phyloP scores from a whole-genome alignment of 2,329 filamentous ascomycete genomes.

The Cytospora chrysosperma region DNA sequence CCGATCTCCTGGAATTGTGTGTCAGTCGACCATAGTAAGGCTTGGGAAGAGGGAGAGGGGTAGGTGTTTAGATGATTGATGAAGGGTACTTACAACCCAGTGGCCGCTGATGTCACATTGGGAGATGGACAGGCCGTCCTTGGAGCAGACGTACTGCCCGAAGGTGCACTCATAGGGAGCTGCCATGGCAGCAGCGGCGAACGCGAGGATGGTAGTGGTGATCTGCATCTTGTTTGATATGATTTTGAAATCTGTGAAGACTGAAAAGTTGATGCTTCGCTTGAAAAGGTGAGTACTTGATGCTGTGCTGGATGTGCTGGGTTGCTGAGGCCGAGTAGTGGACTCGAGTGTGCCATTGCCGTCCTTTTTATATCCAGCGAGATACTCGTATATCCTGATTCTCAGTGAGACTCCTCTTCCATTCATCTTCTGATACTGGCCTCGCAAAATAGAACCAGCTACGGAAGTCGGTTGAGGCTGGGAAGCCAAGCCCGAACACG shows the following conservation, averaged over 20 bases:
- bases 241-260: not conserved
- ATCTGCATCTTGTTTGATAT: constrained; percentile 22
- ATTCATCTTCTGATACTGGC: not conserved
- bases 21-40: not conserved
- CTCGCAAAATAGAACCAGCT: constrained; percentile 1
- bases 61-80: not conserved
- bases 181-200: constrained; percentile 22
- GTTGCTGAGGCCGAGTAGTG: not conserved
- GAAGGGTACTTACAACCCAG: constrained; percentile 15
- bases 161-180: constrained; percentile 21
- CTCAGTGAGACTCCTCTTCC: not conserved
- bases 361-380: constrained; percentile 12
- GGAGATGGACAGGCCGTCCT: constrained; percentile 13
- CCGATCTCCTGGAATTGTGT: constrained; percentile 14
- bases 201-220: constrained; percentile 20
- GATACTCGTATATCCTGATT: not conserved
- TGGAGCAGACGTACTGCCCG: constrained; percentile 22
- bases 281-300: not conserved
- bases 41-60: not conserved
- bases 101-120: constrained; percentile 21
- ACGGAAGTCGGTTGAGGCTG: constrained; percentile 8
- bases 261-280: not conserved
- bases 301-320: not conserved
- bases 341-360: not conserved
- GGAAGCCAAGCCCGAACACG: constrained; percentile 7